These are phyloP conservation scores for Jatropha multifida DNA, from an alignment of 441 rosid species.

Conservation along the genomic window DNA sequence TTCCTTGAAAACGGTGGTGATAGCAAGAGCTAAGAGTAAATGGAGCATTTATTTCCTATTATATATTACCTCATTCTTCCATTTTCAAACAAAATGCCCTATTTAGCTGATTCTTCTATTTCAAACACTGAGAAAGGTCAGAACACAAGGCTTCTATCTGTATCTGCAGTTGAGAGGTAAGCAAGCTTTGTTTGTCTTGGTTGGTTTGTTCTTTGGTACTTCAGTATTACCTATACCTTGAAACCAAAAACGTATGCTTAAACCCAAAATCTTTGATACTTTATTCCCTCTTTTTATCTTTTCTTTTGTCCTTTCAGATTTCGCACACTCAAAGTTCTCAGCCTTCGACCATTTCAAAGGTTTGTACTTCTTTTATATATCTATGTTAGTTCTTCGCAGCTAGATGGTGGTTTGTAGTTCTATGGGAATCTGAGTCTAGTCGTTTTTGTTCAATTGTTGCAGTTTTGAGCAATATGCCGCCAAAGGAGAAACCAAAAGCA, in stretches of 20 bases:
- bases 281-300: too few species aligned
- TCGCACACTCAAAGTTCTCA: too few species aligned
- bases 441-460: background rate
- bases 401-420: too few species aligned
- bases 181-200: background rate
- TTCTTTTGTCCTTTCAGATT: background rate
- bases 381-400: too few species aligned
- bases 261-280: background rate
- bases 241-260: too few species aligned
- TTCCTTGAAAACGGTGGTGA: background rate
- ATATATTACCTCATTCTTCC: background rate
- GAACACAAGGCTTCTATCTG: background rate
- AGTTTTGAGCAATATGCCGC: constrained; percentile 7
- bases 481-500: constrained; percentile 12
- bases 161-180: background rate
- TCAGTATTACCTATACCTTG: background rate
- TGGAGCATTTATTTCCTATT: background rate
- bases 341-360: background rate
- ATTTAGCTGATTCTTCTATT: background rate
- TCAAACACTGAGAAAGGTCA: background rate
- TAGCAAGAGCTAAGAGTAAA: too few species aligned
- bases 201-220: background rate
- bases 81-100: background rate
- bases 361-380: background rate
- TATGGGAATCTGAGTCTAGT: background rate